Percentiles rank a stretch among this genome's conserved stretches.
phyloP scores from a whole-genome alignment of 2,329 filamentous ascomycete genomes.

The Cladosporium sp. region DNA sequence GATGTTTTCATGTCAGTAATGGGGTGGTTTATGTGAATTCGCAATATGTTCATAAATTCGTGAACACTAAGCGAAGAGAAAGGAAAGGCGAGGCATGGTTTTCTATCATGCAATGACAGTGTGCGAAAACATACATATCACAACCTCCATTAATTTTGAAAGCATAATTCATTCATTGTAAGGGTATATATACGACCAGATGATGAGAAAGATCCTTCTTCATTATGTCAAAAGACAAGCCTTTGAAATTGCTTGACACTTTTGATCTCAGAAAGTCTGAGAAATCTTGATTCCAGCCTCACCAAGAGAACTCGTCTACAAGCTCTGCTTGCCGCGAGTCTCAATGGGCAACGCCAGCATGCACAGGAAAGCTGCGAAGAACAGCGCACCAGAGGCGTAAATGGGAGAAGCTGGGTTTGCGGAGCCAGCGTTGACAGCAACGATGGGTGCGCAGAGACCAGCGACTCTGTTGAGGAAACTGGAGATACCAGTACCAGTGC shows the following conservation, averaged over 20 bases:
- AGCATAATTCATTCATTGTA: not conserved
- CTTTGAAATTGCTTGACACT: not conserved
- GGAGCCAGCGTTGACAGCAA: constrained; percentile 54
- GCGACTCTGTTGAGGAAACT: constrained; percentile 70
- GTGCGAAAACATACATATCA: too few relatives aligned
- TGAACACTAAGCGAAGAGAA: too few relatives aligned
- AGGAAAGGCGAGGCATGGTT: too few relatives aligned
- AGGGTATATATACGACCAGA: not conserved
- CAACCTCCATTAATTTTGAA: not conserved
- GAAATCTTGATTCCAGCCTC: not conserved
- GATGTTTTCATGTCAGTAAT: too few relatives aligned
- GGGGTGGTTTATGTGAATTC: too few relatives aligned
- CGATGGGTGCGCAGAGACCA: constrained; percentile 68
- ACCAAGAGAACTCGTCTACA: constrained; percentile 32
- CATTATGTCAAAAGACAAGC: not conserved
- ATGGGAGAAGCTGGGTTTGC: constrained; percentile 46
- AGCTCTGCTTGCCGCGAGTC: constrained; percentile 45
- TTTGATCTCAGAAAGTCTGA: not conserved
- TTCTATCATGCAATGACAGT: too few relatives aligned
- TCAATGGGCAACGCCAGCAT: constrained; percentile 48
- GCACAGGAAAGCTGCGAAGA: constrained; percentile 47
- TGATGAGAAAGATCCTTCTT: not conserved
- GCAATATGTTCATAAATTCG: too few relatives aligned
- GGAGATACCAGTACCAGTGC: constrained; percentile 71
- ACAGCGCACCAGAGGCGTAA: constrained; percentile 47